Base-by-base conservation (phyloP, 768 basidiomycete genomes). In the Pisolithus orientalis region DNA sequence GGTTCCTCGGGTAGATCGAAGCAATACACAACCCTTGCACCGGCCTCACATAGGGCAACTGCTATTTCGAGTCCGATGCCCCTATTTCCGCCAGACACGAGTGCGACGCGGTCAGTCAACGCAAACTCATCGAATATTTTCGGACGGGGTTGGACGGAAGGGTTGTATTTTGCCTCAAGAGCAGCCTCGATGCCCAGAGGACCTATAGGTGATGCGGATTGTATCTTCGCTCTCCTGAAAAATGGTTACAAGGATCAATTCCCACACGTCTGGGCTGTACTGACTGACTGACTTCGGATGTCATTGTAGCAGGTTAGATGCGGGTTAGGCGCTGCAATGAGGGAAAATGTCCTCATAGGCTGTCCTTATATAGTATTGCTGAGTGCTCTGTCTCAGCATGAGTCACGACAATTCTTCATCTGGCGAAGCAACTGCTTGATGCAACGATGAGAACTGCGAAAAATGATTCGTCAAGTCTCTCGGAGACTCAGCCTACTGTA, bases 1-100 rank as follows among this genome's bases (percentile, higher is more conserved):
- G 87, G 80, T 37, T 65, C 63, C 38, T 62, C 53, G 2, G 84
- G 77, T 8, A 87, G 71, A 64, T 88, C 87, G 10, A 86, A 68
- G 62, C 84, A 86, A 65, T 88, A 87, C n/a, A 87, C 74, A 0
- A 74, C 82, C 7, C 79, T 75, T 5, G 84, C 85, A 31, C 88
- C 88, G 10, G 80, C 83, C 69, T 90, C 89, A 40, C 79, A 78
- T 38, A 90, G 70, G 4, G 82, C 80, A 50, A 90, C 69, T 31
- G 86, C 86, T 83, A 86, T 85, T 70, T 91, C 89, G 17, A 92
- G 79, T 2, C 90, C 90, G 13, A 91, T 77, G 0, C 89, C 84
- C 34, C 84, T 69, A 54, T 83, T 80, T 0, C 76, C 84, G 6
- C 84, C 84, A 0, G 84, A 80, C 27, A 85, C 80, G 44, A 85